Base-by-base conservation (phyloP, 1,284 basidiomycete genomes). In the Sporisorium exsertum region DNA sequence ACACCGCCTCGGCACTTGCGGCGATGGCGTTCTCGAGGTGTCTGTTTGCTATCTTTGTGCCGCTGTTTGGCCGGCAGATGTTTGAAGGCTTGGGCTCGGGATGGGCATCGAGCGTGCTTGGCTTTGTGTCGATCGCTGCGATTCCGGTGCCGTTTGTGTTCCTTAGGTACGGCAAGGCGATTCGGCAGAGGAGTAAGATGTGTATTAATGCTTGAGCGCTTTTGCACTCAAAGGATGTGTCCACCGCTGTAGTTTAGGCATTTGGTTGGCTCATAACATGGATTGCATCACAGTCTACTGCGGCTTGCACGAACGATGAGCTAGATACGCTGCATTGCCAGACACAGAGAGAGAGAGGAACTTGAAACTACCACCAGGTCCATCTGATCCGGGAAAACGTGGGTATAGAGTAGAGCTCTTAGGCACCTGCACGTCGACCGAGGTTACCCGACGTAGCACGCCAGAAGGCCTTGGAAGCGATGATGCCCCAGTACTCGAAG, bases 401-500 rank as follows among this genome's bases (percentile, higher is more conserved):
- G 55, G 63, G 63, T 62, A 72, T 56, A 59, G 10, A 55, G 20
- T 33, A 46, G 42, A 43, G 5, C 18, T 5, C n/a, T 46, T 54
- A 65, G 20, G 68, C 58, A 46, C 68, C 62, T 10, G 65, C 71
- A 24, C 61, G 58, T 26, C 78, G 72, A 58, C 78, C 78, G 24
- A 77, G 65, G 61, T 72, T 75, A 18, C 77, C 77, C 20, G 72
- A 75, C 16, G 72, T 64, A 9, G 67, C 77, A 46, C 74, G 62
- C 78, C 80, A 81, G 63, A 79, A 59, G 18, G 78, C 63, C 72
- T 79, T 79, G 22, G 77, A 80, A 57, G 80, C 60, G 49, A 72
- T 59, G 56, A 78, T 72, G 24, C 78, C 73, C 80, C 79, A 81
- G 57, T 69, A 67, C 58, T 81, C 80, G 58, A 81, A 80, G 1